A percentile compares a stretch with the other conserved stretches of the same genome.
phyloP scores from a whole-genome alignment of 441 rosid species.

The Gossypium trilobum region DNA sequence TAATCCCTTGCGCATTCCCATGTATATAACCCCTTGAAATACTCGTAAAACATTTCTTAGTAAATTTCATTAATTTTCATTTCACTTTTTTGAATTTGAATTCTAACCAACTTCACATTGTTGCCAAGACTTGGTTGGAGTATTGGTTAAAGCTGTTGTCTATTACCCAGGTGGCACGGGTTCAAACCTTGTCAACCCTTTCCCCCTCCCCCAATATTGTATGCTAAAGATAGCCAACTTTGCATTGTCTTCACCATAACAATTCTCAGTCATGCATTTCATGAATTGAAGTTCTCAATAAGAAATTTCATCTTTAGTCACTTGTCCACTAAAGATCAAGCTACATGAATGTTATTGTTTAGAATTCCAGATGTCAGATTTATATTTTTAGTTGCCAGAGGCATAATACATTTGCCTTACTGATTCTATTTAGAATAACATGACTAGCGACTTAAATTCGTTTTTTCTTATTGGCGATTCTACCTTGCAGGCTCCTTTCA shows the following conservation, averaged over 20 bases:
- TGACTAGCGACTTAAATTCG: not conserved
- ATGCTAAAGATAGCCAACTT: not conserved
- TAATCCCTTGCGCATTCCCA: not conserved
- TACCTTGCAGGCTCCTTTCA: slow-evolving; percentile 47
- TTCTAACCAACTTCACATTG: not conserved
- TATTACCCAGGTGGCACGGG: no score
- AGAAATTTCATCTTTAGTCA: not conserved
- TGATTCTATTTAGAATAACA: not conserved
- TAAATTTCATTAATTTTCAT: not conserved
- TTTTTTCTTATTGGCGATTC: not conserved
- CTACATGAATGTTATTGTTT: not conserved
- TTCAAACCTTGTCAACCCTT: no score
- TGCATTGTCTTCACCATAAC: not conserved
- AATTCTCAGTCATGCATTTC: not conserved
- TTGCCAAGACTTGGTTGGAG: no score
- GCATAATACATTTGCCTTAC: not conserved
- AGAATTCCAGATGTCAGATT: not conserved
- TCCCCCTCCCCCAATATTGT: no score
- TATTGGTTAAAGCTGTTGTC: no score
- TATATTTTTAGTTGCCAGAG: not conserved
- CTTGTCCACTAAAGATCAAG: not conserved
- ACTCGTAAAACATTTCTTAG: not conserved
- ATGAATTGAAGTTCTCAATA: not conserved
- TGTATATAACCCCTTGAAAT: not conserved
- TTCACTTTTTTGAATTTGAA: not conserved